Evolutionary conservation across 768 basidiomycete genomes (phyloP).

Genomic region (Boletus rubroflammeus): DNA sequence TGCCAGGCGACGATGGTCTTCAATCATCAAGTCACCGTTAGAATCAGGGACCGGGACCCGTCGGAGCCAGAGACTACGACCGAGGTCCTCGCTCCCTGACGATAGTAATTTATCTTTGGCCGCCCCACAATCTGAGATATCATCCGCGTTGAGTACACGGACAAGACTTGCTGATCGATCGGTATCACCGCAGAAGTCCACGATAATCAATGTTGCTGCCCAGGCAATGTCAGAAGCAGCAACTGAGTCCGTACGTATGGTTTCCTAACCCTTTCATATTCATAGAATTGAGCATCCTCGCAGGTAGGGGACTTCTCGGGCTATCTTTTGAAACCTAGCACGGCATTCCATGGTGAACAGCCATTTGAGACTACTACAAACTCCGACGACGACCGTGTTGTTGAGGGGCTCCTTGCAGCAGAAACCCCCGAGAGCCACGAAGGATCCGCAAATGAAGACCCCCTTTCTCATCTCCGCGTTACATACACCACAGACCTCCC

Average conservation of each 20-base stretch:
- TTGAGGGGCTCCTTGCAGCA: constrained; percentile 32
- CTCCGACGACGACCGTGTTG: constrained; percentile 36
- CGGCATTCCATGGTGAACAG: constrained; percentile 28
- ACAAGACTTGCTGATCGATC: constrained; percentile 32
- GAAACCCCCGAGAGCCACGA: constrained; percentile 32
- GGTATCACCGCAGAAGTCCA: constrained; percentile 32
- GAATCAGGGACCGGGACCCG: constrained; percentile 34
- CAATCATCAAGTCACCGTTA: constrained; percentile 34
- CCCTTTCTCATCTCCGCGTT: constrained; percentile 36
- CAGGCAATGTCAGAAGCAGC: constrained; percentile 26
- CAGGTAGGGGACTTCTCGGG: constrained; percentile 30
- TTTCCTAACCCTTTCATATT: constrained; percentile 28
- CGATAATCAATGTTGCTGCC: constrained; percentile 15
- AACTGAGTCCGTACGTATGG: constrained; percentile 31
- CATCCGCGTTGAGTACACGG: constrained; percentile 29
- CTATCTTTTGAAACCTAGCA: constrained; percentile 25
- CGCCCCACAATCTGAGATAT: constrained; percentile 26
- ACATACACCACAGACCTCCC: constrained; percentile 35
- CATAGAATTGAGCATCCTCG: constrained; percentile 23
- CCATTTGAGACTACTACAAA: constrained; percentile 34
- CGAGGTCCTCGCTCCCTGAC: constrained; percentile 26
- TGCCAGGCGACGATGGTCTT: constrained; percentile 60
- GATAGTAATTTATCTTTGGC: constrained; percentile 31
- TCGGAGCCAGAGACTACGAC: constrained; percentile 35
- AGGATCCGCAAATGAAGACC: constrained; percentile 30